Conservation (phyloP, 257 asterid genomes). For the Verbena officinalis region DNA sequence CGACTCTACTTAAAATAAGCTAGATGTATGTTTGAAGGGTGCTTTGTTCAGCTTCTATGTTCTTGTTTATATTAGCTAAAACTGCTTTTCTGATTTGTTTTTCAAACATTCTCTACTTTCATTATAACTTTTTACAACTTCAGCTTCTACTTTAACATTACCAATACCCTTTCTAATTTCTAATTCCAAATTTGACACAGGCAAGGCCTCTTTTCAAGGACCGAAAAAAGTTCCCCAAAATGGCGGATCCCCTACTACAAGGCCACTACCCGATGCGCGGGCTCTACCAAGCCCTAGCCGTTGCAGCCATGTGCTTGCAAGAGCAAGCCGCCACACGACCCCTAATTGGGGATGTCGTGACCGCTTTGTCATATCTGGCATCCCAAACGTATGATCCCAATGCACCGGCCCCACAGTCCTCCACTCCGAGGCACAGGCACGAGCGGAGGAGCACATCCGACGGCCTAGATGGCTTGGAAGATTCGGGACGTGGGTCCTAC, state of each 20-base stretch:
- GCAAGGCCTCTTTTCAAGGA: conserved; percentile 94
- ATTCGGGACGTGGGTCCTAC: conserved; percentile 38
- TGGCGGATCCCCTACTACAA: conserved; percentile 94
- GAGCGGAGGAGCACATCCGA: conserved; percentile 57
- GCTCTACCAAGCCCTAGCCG: conserved; percentile 87
- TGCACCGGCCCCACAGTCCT: conserved; percentile 43
- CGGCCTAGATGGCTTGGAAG: conserved; percentile 52
- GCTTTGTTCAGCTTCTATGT: too few species aligned
- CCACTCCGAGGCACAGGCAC: conserved; percentile 56
- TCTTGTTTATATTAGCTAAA: too few species aligned
- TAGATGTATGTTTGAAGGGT: too few species aligned
- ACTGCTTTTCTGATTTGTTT: too few species aligned
- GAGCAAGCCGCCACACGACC: conserved; percentile 95
- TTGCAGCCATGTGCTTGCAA: conserved; percentile 98
- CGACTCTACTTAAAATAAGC: too few species aligned
- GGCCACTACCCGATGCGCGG: conserved; percentile 89
- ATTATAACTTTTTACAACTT: not conserved
- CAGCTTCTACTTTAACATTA: not conserved
- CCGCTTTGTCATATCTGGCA: conserved; percentile 77
- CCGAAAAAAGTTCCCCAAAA: conserved; percentile 70
- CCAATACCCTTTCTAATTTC: not conserved
- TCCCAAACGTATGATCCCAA: conserved; percentile 78
- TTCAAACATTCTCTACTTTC: too few species aligned
- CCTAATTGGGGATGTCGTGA: conserved; percentile 85
- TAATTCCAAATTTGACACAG: conserved; percentile 39